Evolutionary conservation across 2,329 filamentous ascomycete species (phyloP), one percentile per base, ranked within the genome.

Genomic region (Botryosphaeria dothidea): DNA sequence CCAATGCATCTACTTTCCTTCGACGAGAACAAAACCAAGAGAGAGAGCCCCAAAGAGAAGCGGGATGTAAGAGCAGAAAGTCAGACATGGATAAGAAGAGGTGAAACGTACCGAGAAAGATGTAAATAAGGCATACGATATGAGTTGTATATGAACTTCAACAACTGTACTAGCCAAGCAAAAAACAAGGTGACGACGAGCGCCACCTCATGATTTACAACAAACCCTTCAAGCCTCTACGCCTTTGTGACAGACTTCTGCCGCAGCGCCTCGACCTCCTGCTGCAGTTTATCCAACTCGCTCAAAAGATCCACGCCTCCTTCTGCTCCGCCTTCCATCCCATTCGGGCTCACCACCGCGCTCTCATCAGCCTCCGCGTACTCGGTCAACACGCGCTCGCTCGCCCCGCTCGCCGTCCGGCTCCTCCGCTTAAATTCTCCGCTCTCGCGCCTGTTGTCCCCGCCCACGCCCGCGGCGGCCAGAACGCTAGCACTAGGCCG

Each of bases 201-300:
- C n/a, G n/a, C n/a, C n/a, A n/a, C n/a, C n/a, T n/a, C n/a, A n/a
- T n/a, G n/a, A n/a, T n/a, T n/a, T n/a, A 31, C 21, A 19, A 19
- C 17, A 19, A 21, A 45, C 2, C 0, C 41, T 34, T 6, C 31
- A 34, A 34, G 3, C 15, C 41, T 21, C 34, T 41, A 56, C 13
- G 54, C 54, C 54, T 58, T 58, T 36, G 54, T 58, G 3, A 23
- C 6, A 11, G 54, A 58, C 36, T 54, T 52, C 27, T 68, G 65
- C 66, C 74, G 71, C 68, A 78, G 56, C 69, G 74, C 75, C 51
- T 78, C 76, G 67, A 78, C 75, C 69, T 78, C 76, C 7, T 70
- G 69, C 66, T 78, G 76, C 31, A 78, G 77, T 66, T 69, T 73
- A 36, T 77, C 75, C 75, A 78, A 75, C 57, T 78, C 76, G 57